phyloP scores from a whole-genome alignment of 352 stramenopile genomes.

The Phytophthora colocasiae region DNA sequence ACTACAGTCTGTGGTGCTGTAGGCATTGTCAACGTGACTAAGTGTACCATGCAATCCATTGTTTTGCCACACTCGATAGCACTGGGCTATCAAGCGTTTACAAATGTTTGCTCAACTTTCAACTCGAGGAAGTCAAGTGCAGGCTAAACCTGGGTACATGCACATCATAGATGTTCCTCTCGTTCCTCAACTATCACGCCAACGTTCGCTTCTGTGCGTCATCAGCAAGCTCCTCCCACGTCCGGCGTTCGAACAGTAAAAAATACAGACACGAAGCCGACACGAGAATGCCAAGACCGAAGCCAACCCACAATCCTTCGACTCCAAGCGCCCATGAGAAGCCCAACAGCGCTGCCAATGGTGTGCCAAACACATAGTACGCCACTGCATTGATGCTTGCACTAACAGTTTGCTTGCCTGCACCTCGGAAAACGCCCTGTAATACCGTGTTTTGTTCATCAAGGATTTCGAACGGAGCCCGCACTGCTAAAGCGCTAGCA shows the following conservation, averaged over 20 bases:
- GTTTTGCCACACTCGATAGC: too few relatives aligned
- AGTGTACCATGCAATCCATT: neutral
- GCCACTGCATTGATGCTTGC: conserved; percentile 65
- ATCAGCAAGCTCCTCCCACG: neutral
- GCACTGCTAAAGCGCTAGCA: conserved; percentile 45
- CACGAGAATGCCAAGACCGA: conserved; percentile 47
- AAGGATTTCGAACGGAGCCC: conserved; percentile 49
- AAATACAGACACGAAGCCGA: conserved; percentile 27
- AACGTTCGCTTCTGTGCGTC: neutral
- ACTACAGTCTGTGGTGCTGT: too few relatives aligned
- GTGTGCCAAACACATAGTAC: conserved; percentile 76
- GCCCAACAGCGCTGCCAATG: conserved; percentile 52
- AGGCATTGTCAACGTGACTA: neutral
- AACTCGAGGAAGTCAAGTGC: too few relatives aligned
- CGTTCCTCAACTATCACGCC: too few relatives aligned
- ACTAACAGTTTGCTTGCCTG: conserved; percentile 56
- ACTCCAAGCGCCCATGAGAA: conserved; percentile 53
- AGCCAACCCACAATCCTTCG: conserved; percentile 61
- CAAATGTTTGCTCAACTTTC: too few relatives aligned
- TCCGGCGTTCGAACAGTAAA: conserved; percentile 26
- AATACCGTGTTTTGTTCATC: conserved; percentile 55
- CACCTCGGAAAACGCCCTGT: conserved; percentile 70
- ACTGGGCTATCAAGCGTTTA: too few relatives aligned
- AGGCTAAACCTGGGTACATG: too few relatives aligned
- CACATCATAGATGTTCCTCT: too few relatives aligned